phyloP scores from a whole-genome alignment of 345 rosid species.

The Hypericum androsaemum region DNA sequence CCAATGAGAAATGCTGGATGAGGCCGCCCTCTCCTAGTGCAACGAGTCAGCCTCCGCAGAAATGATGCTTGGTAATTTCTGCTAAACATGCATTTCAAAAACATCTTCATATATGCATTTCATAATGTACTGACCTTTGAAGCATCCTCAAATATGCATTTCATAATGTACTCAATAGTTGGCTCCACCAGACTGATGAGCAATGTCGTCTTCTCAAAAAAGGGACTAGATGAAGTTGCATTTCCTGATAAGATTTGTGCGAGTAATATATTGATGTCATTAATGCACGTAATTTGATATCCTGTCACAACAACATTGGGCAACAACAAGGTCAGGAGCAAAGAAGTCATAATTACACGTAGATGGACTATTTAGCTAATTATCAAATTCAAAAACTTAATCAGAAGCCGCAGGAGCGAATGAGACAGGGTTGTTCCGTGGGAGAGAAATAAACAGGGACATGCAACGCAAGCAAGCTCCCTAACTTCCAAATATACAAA shows the following conservation, averaged over 20 bases:
- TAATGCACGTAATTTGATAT: constrained; percentile 46
- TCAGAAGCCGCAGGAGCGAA: too few relatives aligned
- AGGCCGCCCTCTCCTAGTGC: too few relatives aligned
- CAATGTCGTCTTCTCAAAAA: constrained; percentile 34
- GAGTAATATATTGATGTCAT: constrained; percentile 46
- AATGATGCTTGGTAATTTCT: neutral
- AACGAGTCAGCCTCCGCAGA: neutral
- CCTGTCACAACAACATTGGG: constrained; percentile 35
- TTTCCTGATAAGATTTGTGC: constrained; percentile 33
- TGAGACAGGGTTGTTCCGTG: too few relatives aligned
- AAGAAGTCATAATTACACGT: constrained; percentile 5
- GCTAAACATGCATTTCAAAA: too few relatives aligned
- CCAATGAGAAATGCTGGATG: too few relatives aligned
- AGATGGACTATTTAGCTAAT: neutral
- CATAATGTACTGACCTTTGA: constrained; percentile 46
- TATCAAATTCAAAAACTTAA: too few relatives aligned
- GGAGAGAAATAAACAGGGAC: too few relatives aligned
- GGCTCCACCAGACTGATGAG: constrained; percentile 74
- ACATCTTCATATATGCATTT: too few relatives aligned
- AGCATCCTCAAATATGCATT: constrained; percentile 48
- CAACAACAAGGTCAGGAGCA: neutral
- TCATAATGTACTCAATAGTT: constrained; percentile 57
- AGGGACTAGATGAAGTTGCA: constrained; percentile 28
- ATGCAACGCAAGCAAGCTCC: too few relatives aligned
- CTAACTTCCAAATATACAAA: too few relatives aligned